Conservation (phyloP, 495 filamentous ascomycete species). For the Penicillium arizonense region DNA sequence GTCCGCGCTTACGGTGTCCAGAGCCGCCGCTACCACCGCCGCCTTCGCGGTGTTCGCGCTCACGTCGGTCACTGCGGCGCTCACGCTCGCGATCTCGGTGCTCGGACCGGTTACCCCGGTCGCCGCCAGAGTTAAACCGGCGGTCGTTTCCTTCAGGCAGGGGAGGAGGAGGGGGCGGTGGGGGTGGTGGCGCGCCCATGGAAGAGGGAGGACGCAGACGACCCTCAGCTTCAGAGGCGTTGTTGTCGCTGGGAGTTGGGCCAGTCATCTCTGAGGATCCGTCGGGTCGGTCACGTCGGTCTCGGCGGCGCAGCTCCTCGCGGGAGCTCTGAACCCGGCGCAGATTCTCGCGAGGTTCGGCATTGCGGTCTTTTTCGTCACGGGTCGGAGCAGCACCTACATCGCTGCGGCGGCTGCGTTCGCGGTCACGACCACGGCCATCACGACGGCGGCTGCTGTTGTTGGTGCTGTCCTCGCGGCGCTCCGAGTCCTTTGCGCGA, state of each 20-base stretch:
- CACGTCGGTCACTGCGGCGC: conserved; percentile 40
- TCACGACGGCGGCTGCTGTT: conserved; percentile 34
- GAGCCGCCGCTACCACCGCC: conserved; percentile 26
- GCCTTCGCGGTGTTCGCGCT: conserved; percentile 36
- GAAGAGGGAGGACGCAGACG: conserved; percentile 41
- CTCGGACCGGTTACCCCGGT: conserved; percentile 29
- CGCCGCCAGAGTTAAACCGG: conserved; percentile 35
- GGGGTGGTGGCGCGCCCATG: conserved; percentile 32
- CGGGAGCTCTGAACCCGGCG: conserved; percentile 36
- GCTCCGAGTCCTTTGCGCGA: conserved; percentile 31
- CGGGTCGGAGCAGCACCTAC: conserved; percentile 25
- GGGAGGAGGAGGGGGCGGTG: conserved; percentile 33
- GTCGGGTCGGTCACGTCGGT: conserved; percentile 35
- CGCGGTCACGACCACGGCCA: conserved; percentile 35
- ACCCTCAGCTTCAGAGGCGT: conserved; percentile 35
- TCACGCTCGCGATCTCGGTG: conserved; percentile 43
- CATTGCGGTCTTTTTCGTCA: conserved; percentile 31
- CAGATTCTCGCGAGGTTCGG: conserved; percentile 32
- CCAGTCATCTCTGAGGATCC: conserved; percentile 17
- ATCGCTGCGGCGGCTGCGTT: conserved; percentile 40
- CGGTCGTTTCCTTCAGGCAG: conserved; percentile 35
- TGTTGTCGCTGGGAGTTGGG: conserved; percentile 10
- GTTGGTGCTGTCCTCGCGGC: conserved; percentile 23
- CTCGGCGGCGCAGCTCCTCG: conserved; percentile 43
- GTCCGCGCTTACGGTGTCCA: conserved; percentile 41